These are phyloP conservation scores for Yarrowia porcina DNA, from an alignment of 805 yeast genomes.

Conservation along the genomic window DNA sequence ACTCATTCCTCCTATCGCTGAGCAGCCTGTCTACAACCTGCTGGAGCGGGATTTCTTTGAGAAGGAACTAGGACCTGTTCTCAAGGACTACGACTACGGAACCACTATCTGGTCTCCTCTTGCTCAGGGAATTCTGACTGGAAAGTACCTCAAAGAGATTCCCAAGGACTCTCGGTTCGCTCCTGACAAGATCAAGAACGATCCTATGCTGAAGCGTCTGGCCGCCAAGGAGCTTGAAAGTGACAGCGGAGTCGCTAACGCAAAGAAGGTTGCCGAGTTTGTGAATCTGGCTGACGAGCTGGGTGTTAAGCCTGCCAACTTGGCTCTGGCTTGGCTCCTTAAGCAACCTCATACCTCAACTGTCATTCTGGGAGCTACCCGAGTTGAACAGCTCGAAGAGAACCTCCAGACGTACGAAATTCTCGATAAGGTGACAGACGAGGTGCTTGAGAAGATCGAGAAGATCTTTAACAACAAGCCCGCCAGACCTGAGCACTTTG, in stretches of 20 bases:
- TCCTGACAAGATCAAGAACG: slow-evolving; percentile 27
- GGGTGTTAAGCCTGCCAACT: slow-evolving; percentile 34
- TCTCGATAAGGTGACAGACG: slow-evolving; percentile 34
- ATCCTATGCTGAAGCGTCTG: slow-evolving; percentile 25
- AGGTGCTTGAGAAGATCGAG: slow-evolving; percentile 34
- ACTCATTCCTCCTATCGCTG: slow-evolving; percentile 37
- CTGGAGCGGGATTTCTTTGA: slow-evolving; percentile 35
- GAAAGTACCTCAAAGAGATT: slow-evolving; percentile 36
- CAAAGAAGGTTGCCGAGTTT: slow-evolving; percentile 33
- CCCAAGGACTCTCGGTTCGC: slow-evolving; percentile 33
- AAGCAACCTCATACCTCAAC: slow-evolving; percentile 37
- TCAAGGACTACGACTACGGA: slow-evolving; percentile 36
- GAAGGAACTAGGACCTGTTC: slow-evolving; percentile 36
- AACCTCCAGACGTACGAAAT: slow-evolving; percentile 37
- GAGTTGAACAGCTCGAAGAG: slow-evolving; percentile 35
- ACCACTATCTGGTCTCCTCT: slow-evolving; percentile 38
- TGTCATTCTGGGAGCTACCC: slow-evolving; percentile 37
- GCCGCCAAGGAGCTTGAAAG: slow-evolving; percentile 30
- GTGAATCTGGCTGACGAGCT: slow-evolving; percentile 34
- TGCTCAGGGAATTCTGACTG: slow-evolving; percentile 38
- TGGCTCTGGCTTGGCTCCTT: slow-evolving; percentile 37
- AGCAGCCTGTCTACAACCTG: slow-evolving; percentile 36
- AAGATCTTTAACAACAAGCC: slow-evolving; percentile 36
- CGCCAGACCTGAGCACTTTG: slow-evolving; percentile 1
- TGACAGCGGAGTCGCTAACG: slow-evolving; percentile 32